These are phyloP conservation scores for Wickerhamomyces subpelliculosus DNA, from an alignment of 805 yeast species.

Conservation along the genomic window DNA sequence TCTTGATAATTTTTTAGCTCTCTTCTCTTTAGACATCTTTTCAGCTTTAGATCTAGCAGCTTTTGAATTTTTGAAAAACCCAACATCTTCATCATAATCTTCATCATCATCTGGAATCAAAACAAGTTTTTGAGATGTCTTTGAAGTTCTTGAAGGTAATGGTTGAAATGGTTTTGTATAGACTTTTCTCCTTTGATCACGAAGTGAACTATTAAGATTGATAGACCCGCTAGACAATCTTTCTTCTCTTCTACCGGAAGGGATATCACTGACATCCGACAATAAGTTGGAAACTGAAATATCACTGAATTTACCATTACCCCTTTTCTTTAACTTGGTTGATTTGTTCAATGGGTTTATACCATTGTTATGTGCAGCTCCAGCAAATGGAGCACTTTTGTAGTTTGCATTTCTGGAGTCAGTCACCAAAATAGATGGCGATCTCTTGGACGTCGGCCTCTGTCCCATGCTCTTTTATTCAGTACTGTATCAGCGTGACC, in stretches of 20 bases:
- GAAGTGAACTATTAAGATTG: slow-evolving; percentile 4
- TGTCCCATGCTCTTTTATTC: slow-evolving; percentile 14
- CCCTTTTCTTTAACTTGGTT: slow-evolving; percentile 9
- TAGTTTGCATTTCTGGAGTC: slow-evolving; percentile 64
- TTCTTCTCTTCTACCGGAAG: slow-evolving; percentile 55
- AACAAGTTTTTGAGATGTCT: slow-evolving; percentile 79
- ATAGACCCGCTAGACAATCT: slow-evolving; percentile 30
- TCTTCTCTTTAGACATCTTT: slow-evolving; percentile 39
- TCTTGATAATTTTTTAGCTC: slow-evolving; percentile 59
- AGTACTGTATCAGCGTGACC: neutral
- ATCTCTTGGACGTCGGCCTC: slow-evolving; percentile 69
- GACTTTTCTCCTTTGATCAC: slow-evolving; percentile 10
- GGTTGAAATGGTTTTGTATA: slow-evolving; percentile 45
- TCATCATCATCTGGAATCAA: slow-evolving; percentile 59
- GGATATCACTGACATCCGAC: slow-evolving; percentile 78
- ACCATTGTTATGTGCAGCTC: slow-evolving; percentile 31
- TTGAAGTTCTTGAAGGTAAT: slow-evolving; percentile 72
- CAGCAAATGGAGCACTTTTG: slow-evolving; percentile 73
- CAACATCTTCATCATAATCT: slow-evolving; percentile 9
- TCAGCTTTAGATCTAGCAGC: slow-evolving; percentile 35
- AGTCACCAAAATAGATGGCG: slow-evolving; percentile 91
- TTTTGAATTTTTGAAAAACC: slow-evolving; percentile 1
- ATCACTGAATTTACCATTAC: slow-evolving; percentile 50
- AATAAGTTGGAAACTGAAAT: slow-evolving; percentile 77
- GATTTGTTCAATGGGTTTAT: neutral